A percentile compares a stretch with the other conserved stretches of the same genome.
These are phyloP conservation scores for Dactylellina haptotyla DNA, from an alignment of 2,329 filamentous ascomycete genomes.

Conservation along the genomic window DNA sequence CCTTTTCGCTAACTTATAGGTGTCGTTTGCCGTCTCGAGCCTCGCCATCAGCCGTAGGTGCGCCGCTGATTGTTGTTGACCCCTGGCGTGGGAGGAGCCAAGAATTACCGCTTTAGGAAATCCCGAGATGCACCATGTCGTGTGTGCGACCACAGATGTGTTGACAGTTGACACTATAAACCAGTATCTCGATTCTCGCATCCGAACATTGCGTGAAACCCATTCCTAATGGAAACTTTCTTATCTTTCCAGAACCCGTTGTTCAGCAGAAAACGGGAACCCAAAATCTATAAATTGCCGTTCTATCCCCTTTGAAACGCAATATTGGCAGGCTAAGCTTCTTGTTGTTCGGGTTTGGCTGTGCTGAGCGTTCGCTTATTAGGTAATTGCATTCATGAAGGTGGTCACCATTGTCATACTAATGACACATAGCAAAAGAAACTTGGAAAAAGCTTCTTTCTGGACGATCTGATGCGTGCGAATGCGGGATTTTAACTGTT, in stretches of 20 bases:
- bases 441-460: conserved; percentile 24
- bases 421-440: conserved; percentile 46
- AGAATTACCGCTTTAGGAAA: conserved; percentile 33
- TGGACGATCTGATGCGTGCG: conserved; percentile 18
- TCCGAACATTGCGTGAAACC: conserved; percentile 16
- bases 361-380: conserved; percentile 50
- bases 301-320: conserved; percentile 30
- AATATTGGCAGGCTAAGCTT: conserved; percentile 38
- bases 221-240: conserved; percentile 46
- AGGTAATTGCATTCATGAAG: conserved; percentile 51
- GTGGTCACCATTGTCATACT: conserved; percentile 35
- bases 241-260: conserved; percentile 41
- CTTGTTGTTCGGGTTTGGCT: conserved; percentile 28
- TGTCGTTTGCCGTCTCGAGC: too few relatives aligned
- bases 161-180: conserved; percentile 11
- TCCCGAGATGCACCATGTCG: conserved; percentile 15
- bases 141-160: conserved; percentile 12
- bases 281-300: conserved; percentile 43
- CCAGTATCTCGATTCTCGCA: not conserved
- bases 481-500: conserved; percentile 44
- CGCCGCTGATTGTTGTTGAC: too few relatives aligned
- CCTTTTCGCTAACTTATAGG: too few relatives aligned
- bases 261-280: conserved; percentile 10
- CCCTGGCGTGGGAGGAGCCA: too few relatives aligned
- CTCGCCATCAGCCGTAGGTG: too few relatives aligned